Evolutionary conservation across 768 basidiomycete species (phyloP).

Genomic region (Astraeus odoratus): DNA sequence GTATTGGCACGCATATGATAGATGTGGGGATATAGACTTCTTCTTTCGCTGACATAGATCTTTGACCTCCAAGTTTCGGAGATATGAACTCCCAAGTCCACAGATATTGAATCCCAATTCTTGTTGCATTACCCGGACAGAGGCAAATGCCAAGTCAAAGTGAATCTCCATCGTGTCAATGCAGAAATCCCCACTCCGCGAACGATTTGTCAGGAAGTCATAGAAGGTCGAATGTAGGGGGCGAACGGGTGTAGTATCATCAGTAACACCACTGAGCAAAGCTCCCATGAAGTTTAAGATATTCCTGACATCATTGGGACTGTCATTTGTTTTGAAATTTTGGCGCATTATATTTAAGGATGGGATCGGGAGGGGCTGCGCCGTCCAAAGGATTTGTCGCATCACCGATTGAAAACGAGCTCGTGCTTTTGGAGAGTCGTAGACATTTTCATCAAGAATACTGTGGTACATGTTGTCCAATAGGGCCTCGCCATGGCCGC

Average conservation of each 20-base stretch:
- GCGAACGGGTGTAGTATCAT: not conserved
- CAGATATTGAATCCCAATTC: slow-evolving; percentile 31
- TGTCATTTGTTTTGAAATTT: not conserved
- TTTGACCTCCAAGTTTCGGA: slow-evolving; percentile 19
- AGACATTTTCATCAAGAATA: not conserved
- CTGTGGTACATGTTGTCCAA: not conserved
- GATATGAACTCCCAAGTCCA: slow-evolving; percentile 23
- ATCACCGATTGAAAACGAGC: not conserved
- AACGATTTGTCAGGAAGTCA: not conserved
- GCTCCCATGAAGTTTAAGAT: not conserved
- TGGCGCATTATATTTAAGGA: not conserved
- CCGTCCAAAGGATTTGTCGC: not conserved
- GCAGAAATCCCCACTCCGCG: not conserved
- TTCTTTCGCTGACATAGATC: not conserved
- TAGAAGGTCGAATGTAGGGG: not conserved
- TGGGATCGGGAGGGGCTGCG: not conserved
- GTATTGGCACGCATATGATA: slow-evolving; percentile 7
- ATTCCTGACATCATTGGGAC: not conserved
- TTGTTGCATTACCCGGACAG: slow-evolving; percentile 20
- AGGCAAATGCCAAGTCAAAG: not conserved
- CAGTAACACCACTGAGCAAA: not conserved
- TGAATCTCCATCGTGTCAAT: not conserved
- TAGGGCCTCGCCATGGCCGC: not conserved
- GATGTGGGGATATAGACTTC: slow-evolving; percentile 1
- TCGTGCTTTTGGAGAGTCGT: not conserved